Conservation (phyloP, 1,284 basidiomycete genomes). For the Tetrapyrgos nigripes region DNA sequence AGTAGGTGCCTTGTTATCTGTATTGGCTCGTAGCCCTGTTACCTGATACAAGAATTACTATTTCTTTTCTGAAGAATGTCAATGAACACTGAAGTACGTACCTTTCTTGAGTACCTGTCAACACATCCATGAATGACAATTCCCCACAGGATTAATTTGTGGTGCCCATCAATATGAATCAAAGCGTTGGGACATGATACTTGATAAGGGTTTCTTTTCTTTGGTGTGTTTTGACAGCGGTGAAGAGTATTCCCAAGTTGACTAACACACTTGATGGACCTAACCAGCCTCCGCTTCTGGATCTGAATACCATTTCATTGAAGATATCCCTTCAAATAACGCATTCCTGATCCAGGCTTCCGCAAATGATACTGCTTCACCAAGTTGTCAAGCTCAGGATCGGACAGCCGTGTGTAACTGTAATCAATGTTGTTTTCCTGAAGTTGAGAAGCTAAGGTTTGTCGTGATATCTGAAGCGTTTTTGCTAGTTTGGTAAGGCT, state of each 20-base stretch:
- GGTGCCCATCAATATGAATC: neutral
- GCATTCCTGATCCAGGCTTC: neutral
- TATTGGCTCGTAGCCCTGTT: constrained; percentile 14
- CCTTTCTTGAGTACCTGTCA: neutral
- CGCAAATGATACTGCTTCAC: neutral
- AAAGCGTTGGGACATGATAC: neutral
- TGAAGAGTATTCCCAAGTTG: neutral
- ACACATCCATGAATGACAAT: neutral
- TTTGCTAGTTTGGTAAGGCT: neutral
- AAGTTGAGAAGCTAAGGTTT: neutral
- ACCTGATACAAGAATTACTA: neutral
- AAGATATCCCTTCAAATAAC: neutral
- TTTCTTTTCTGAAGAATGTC: no score
- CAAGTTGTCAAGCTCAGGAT: neutral
- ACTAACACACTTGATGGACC: neutral
- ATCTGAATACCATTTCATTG: neutral
- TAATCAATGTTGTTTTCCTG: neutral
- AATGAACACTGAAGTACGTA: neutral
- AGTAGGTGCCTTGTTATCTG: constrained; percentile 10
- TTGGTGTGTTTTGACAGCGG: neutral
- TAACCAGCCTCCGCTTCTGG: neutral
- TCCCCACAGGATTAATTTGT: no score
- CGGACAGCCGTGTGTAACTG: neutral
- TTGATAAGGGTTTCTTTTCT: neutral
- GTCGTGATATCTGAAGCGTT: neutral